These are phyloP conservation scores for Amylostereum chailletii DNA, from an alignment of 1,284 basidiomycete genomes.

Conservation along the genomic window DNA sequence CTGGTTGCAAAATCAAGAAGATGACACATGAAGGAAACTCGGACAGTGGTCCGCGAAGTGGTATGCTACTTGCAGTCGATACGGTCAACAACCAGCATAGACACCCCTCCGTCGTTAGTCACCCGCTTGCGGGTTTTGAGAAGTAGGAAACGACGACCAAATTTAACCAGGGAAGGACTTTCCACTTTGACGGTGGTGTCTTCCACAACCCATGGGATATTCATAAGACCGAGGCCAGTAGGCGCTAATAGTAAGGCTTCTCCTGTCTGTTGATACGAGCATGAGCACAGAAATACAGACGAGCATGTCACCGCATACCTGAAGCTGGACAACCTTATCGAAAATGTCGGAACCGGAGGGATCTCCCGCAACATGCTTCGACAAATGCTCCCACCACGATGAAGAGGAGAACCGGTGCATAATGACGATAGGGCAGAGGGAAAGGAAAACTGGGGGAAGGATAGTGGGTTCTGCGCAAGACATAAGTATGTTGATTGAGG, in stretches of 20 bases:
- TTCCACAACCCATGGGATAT: neutral
- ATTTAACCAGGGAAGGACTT: conserved; percentile 15
- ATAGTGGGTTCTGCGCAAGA: conserved; percentile 56
- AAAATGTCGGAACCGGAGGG: conserved; percentile 50
- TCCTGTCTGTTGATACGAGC: conserved; percentile 38
- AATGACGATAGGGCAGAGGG: conserved; percentile 56
- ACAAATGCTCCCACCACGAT: conserved; percentile 62
- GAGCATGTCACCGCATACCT: conserved; percentile 30
- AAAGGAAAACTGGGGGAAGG: conserved; percentile 57
- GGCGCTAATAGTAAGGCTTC: conserved; percentile 59
- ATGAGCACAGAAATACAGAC: neutral
- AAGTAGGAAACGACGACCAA: conserved; percentile 48
- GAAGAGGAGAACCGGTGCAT: conserved; percentile 69
- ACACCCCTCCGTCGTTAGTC: conserved; percentile 56
- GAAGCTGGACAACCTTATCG: conserved; percentile 53
- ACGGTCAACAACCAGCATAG: conserved; percentile 36
- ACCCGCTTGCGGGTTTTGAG: conserved; percentile 52
- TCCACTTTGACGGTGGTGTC: conserved; percentile 9
- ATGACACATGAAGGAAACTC: too few species aligned
- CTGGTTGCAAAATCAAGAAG: too few species aligned
- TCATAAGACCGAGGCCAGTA: conserved; percentile 39
- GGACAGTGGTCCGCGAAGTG: too few species aligned
- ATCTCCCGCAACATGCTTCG: conserved; percentile 57
- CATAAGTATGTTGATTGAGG: conserved; percentile 1
- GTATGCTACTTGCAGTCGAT: too few species aligned